phyloP scores from a whole-genome alignment of 306 rosid species.

The Vigna nakashimae region DNA sequence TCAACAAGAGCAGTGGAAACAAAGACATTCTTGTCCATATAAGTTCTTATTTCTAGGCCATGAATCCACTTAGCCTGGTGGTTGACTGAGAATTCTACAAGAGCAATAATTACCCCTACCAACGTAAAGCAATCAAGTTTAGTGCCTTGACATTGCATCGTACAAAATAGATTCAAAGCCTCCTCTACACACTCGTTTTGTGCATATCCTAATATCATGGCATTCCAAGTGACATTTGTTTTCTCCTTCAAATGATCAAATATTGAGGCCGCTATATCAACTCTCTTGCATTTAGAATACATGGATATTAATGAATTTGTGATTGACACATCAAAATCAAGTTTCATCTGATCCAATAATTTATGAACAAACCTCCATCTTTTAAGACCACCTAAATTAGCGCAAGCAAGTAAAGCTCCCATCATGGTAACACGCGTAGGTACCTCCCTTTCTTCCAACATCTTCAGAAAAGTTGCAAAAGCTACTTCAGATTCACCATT shows the following conservation, averaged over 20 bases:
- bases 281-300: constrained; percentile 83
- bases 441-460: constrained; percentile 73
- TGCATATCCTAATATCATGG: constrained; percentile 89
- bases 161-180: constrained; percentile 67
- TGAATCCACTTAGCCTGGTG: constrained; percentile 95
- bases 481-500: constrained; percentile 76
- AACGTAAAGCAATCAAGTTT: constrained; percentile 85
- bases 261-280: constrained; percentile 71
- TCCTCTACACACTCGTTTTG: constrained; percentile 73
- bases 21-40: constrained; percentile 67
- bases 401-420: constrained; percentile 84
- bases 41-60: constrained; percentile 73
- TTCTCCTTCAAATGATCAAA: constrained; percentile 61
- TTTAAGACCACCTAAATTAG: constrained; percentile 78
- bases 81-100: constrained; percentile 78
- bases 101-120: constrained; percentile 80
- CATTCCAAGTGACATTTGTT: constrained; percentile 90
- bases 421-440: constrained; percentile 74
- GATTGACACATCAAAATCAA: constrained; percentile 64
- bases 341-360: constrained; percentile 58
- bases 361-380: constrained; percentile 65
- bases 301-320: constrained; percentile 89
- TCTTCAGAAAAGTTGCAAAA: constrained; percentile 56
- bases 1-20: constrained; percentile 86
- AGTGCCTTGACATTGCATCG: constrained; percentile 64